These are phyloP conservation scores for Striga hermonthica DNA, from an alignment of 305 asterid genomes.

Conservation along the genomic window DNA sequence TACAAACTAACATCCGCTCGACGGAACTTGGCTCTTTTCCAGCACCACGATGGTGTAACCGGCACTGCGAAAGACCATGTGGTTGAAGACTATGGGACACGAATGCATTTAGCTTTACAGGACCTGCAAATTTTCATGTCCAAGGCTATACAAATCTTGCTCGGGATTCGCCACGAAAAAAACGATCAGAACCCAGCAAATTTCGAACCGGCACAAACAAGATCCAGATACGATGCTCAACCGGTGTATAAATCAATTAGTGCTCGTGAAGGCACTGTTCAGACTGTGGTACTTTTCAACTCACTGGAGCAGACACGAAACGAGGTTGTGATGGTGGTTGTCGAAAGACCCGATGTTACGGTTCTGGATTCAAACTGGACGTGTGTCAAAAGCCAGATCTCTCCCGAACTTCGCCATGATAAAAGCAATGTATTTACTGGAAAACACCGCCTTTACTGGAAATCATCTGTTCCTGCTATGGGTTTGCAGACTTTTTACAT, in stretches of 20 bases:
- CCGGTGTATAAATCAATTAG: conserved; percentile 63
- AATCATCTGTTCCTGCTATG: conserved; percentile 78
- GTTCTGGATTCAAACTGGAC: conserved; percentile 97
- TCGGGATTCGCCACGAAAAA: conserved; percentile 79
- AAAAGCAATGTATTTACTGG: conserved; percentile 56
- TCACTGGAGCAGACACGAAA: conserved; percentile 78
- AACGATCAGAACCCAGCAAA: conserved; percentile 80
- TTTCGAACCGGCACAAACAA: conserved; percentile 77
- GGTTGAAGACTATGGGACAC: conserved; percentile 81
- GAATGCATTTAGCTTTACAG: conserved; percentile 89
- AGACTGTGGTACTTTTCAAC: conserved; percentile 77
- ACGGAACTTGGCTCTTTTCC: conserved; percentile 86
- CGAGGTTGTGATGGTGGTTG: conserved; percentile 85
- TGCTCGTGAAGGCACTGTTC: conserved; percentile 84
- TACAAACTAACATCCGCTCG: conserved; percentile 89
- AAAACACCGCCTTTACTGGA: conserved; percentile 90
- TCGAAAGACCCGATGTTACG: conserved; percentile 85
- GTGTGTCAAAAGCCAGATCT: conserved; percentile 90
- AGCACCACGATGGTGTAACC: conserved; percentile 98
- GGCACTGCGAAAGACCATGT: conserved; percentile 97
- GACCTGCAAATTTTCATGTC: conserved; percentile 90
- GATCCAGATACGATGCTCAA: conserved; percentile 78
- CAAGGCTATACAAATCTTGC: conserved; percentile 77
- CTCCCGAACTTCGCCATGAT: conserved; percentile 72
- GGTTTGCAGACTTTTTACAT: conserved; percentile 94